phyloP scores from a whole-genome alignment of 495 filamentous ascomycete genomes.

The Penicillium longicatenatum region DNA sequence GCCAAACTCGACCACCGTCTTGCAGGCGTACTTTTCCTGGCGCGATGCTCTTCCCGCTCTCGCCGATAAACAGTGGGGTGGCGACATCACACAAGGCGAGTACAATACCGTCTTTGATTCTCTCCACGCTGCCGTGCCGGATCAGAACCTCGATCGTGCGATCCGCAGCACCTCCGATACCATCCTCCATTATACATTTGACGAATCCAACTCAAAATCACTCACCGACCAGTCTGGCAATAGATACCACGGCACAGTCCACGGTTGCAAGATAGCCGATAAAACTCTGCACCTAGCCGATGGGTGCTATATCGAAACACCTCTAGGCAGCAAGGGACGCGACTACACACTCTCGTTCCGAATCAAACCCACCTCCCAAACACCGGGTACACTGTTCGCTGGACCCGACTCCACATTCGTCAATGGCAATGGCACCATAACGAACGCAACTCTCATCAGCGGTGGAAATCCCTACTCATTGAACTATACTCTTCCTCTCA shows the following conservation, averaged over 20 bases:
- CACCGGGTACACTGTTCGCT: conserved; percentile 37
- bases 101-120: conserved; percentile 38
- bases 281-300: conserved; percentile 28
- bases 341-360: conserved; percentile 51
- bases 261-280: conserved; percentile 29
- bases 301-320: conserved; percentile 41
- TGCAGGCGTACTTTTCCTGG: conserved; percentile 53
- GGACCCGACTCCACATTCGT: conserved; percentile 50
- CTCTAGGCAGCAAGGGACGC: conserved; percentile 48
- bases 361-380: conserved; percentile 31
- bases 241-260: conserved; percentile 40
- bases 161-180: conserved; percentile 39
- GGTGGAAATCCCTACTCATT: conserved; percentile 48
- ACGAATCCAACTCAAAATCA: conserved; percentile 1
- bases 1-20: conserved; percentile 45
- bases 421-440: conserved; percentile 33
- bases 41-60: conserved; percentile 50
- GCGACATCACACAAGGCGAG: conserved; percentile 40
- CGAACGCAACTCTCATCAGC: conserved; percentile 46
- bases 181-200: conserved; percentile 44
- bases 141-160: conserved; percentile 47
- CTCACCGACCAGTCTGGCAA: conserved; percentile 46
- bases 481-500: conserved; percentile 44
- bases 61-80: conserved; percentile 59
- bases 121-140: conserved; percentile 42